A percentile compares a stretch with the other conserved stretches of the same genome.
Evolutionary conservation across 176 grass and related monocot species (phyloP).

Genomic region (Oryza longistaminata): DNA sequence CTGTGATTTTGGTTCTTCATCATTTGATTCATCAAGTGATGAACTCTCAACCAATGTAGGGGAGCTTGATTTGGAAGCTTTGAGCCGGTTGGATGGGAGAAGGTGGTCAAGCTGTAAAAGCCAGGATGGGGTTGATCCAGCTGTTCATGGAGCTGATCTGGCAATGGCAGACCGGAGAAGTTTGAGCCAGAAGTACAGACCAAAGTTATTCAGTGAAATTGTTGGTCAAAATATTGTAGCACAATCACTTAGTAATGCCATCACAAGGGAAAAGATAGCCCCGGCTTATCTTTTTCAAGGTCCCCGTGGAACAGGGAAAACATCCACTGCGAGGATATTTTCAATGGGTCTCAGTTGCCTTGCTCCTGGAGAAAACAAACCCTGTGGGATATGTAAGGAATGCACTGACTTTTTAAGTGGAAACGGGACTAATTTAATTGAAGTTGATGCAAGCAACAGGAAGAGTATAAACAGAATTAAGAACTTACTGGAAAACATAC

Average conservation of each 20-base stretch:
- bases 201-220: constrained; percentile 69
- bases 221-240: constrained; percentile 77
- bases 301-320: constrained; percentile 91
- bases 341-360: constrained; percentile 66
- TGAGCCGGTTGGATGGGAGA: constrained; percentile 77
- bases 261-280: constrained; percentile 71
- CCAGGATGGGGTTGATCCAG: constrained; percentile 50
- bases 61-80: constrained; percentile 86
- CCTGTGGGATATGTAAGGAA: constrained; percentile 72
- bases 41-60: constrained; percentile 79
- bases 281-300: constrained; percentile 92
- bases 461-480: constrained; percentile 62
- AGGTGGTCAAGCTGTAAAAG: constrained; percentile 97
- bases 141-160: constrained; percentile 34
- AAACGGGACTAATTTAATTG: constrained; percentile 50
- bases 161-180: constrained; percentile 54
- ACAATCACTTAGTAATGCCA: constrained; percentile 81
- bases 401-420: constrained; percentile 54
- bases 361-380: constrained; percentile 61
- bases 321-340: constrained; percentile 76
- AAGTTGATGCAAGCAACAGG: constrained; percentile 77
- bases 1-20: constrained; percentile 62
- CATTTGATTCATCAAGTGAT: constrained; percentile 76
- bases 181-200: constrained; percentile 81
- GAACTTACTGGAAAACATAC: constrained; percentile 52